Base-by-base conservation (phyloP, 2,329 filamentous ascomycete genomes). In the Venturia aucupariae region DNA sequence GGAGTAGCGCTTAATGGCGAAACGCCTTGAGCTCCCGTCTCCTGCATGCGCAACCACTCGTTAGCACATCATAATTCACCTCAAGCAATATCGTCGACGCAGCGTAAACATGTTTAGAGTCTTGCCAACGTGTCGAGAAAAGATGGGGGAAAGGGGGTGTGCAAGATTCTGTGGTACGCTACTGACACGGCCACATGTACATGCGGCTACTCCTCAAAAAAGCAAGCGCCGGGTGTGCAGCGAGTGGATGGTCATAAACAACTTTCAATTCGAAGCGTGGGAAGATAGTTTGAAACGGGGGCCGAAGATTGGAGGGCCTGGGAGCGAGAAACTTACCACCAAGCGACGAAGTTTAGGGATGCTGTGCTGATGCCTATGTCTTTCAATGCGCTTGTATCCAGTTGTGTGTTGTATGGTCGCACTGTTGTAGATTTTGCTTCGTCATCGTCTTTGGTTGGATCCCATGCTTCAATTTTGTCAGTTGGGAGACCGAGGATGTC, bases 381-480 rank as follows among this genome's bases (percentile, higher is more conserved):
- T 73, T 84, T 84, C 68, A 96, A 76, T 46, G 80, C 84, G 75
- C 83, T 84, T 10, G 89, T 96, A 70, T 90, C 92, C 57, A 97
- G 79, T 75, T 96, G 91, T 70, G 89, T 93, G 76, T 96, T 91
- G 72, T 90, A 96, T 15, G 92, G 92, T 67, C 92, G 82, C 76
- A 92, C 85, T 0, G 92, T 89, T 27, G 82, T 81, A 55, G 61
- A 57, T 44, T 87, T 84, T 67, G 84, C 86, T 6, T 90, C 87
- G 73, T 89, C 89, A 44, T 88, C 88, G 70, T 89, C 81, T 30
- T 85, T 83, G 70, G 90, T 88, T 11, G 88, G 75, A 60, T 68
- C 72, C 44, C 66, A 72, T 3, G 72, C 79, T 70, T 84, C 81
- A 74, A 96, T 87, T 8, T 83, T 82, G 59, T 85, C 83, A 24